Evolutionary conservation across 2,329 filamentous ascomycete species (phyloP).

Genomic region (Talaromyces piceae): DNA sequence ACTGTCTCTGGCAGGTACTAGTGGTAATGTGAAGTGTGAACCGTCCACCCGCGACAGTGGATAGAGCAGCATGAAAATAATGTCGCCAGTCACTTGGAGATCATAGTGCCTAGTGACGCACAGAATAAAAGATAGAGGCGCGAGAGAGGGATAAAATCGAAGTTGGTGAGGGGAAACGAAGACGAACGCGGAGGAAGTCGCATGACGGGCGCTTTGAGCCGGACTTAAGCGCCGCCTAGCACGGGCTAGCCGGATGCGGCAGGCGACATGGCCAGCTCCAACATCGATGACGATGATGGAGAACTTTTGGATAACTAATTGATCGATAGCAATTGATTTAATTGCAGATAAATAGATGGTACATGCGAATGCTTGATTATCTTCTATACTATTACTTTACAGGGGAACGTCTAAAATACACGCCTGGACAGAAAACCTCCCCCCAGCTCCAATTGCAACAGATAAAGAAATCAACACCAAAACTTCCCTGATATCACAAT

Average conservation of each 20-base stretch:
- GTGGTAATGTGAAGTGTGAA: no score
- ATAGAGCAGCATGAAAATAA: neutral
- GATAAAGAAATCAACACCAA: no score
- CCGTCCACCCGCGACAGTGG: neutral
- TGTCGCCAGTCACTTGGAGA: neutral
- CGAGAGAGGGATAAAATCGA: neutral
- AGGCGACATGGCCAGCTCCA: no score
- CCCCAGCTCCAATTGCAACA: no score
- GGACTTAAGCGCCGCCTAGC: neutral
- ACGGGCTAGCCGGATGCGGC: neutral
- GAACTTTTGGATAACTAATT: neutral
- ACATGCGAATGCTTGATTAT: no score
- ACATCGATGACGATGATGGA: no score
- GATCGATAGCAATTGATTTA: no score
- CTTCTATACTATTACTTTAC: constrained; percentile 1
- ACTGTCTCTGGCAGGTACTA: neutral
- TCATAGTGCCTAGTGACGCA: neutral
- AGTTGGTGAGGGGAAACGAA: no score
- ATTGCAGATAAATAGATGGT: no score
- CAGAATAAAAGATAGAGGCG: neutral
- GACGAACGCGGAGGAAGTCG: neutral
- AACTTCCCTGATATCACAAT: no score
- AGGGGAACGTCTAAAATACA: neutral
- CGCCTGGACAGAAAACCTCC: neutral
- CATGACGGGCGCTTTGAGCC: neutral